These are phyloP conservation scores for Kazachstania kunashirensis DNA, from an alignment of 805 yeast species.

Conservation along the genomic window DNA sequence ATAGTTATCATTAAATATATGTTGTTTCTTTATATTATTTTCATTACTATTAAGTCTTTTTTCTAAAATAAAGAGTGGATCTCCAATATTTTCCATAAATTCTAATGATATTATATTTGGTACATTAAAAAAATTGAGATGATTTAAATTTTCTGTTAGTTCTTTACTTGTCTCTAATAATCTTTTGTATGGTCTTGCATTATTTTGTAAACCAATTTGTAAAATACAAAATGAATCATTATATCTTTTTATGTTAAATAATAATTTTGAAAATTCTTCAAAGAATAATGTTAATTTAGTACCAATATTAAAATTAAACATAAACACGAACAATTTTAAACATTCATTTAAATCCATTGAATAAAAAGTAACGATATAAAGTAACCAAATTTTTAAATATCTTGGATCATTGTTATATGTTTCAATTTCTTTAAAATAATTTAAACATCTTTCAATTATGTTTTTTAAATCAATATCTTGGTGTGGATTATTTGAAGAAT, in stretches of 20 bases:
- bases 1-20: slow-evolving; percentile 34
- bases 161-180: no score
- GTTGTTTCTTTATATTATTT: no score
- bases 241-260: slow-evolving; percentile 10
- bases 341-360: slow-evolving; percentile 50
- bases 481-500: slow-evolving; percentile 37
- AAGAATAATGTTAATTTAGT: slow-evolving; percentile 55
- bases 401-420: slow-evolving; percentile 78
- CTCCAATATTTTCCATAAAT: no score
- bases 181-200: slow-evolving; percentile 57
- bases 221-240: slow-evolving; percentile 14
- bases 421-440: slow-evolving; percentile 30
- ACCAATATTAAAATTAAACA: slow-evolving; percentile 68
- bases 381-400: slow-evolving; percentile 72
- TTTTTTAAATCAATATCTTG: slow-evolving; percentile 25
- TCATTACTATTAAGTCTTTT: no score
- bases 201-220: slow-evolving; percentile 32
- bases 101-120: no score
- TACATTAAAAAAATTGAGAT: no score
- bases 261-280: slow-evolving; percentile 60
- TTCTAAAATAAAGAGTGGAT: no score
- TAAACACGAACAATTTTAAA: slow-evolving; percentile 56
- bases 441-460: slow-evolving; percentile 63
- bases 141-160: no score
- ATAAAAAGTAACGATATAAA: slow-evolving; percentile 43